These are phyloP conservation scores for Fistulinella prunicolor DNA, from an alignment of 768 basidiomycete genomes.

Conservation along the genomic window DNA sequence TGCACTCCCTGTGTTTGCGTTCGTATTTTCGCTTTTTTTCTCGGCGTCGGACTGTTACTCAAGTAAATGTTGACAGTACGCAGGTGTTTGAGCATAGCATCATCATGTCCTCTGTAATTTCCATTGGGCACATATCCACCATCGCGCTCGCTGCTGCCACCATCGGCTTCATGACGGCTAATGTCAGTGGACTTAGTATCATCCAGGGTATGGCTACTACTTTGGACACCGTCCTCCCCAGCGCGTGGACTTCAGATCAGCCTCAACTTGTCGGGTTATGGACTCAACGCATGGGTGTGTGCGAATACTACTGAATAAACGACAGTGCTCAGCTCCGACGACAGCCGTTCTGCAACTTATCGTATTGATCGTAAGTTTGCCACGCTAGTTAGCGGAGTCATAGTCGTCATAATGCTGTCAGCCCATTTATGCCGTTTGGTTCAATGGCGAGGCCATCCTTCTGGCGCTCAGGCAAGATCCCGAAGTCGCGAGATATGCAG, in stretches of 20 bases:
- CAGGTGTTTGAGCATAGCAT: constrained; percentile 86
- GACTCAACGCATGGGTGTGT: constrained; percentile 80
- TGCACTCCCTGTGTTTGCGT: constrained; percentile 75
- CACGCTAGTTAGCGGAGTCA: not conserved
- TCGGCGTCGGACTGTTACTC: too few relatives aligned
- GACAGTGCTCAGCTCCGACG: too few relatives aligned
- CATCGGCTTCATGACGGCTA: constrained; percentile 72
- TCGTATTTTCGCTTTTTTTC: constrained; percentile 26
- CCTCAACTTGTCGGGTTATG: constrained; percentile 87
- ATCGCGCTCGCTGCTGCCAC: constrained; percentile 83
- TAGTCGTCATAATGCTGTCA: constrained; percentile 10
- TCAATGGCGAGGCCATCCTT: constrained; percentile 76
- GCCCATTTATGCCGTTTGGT: constrained; percentile 70
- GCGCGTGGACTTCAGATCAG: constrained; percentile 88
- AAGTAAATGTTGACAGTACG: constrained; percentile 51
- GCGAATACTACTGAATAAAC: too few relatives aligned
- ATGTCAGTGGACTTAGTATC: constrained; percentile 55
- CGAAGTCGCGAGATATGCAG: constrained; percentile 74
- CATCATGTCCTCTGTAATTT: constrained; percentile 81
- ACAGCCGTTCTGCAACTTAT: constrained; percentile 19
- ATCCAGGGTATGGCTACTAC: constrained; percentile 81
- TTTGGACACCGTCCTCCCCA: constrained; percentile 89
- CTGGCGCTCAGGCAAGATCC: constrained; percentile 73
- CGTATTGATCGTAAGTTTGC: constrained; percentile 51
- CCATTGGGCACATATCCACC: constrained; percentile 89